phyloP scores from a whole-genome alignment of 768 basidiomycete species.

The Mycena pura region DNA sequence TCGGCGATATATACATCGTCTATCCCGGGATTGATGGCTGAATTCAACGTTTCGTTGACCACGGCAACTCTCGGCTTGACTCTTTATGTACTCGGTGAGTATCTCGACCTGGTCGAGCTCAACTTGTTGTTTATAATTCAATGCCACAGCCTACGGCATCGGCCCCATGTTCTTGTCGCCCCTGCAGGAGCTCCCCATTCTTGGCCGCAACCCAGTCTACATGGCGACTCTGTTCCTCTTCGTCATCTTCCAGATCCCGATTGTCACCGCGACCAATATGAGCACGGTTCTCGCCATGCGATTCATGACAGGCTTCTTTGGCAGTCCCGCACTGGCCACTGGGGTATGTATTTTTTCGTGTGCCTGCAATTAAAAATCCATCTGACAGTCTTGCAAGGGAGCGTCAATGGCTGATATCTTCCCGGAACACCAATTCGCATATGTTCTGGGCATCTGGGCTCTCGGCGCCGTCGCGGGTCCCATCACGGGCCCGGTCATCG shows the following conservation, averaged over 20 bases:
- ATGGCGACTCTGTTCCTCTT: conserved; percentile 38
- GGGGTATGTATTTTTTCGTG: conserved; percentile 26
- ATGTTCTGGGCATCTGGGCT: conserved; percentile 6
- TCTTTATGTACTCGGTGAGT: conserved; percentile 34
- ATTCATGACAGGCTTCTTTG: conserved; percentile 41
- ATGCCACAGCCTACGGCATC: conserved; percentile 19
- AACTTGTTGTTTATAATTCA: not conserved
- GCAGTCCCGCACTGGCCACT: conserved; percentile 40
- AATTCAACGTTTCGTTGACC: conserved; percentile 35
- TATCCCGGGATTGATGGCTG: conserved; percentile 26
- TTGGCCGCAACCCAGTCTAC: conserved; percentile 41
- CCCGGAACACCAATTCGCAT: conserved; percentile 1
- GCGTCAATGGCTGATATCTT: conserved; percentile 5
- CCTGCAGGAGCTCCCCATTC: conserved; percentile 37
- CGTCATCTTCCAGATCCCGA: conserved; percentile 41
- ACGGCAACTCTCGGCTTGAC: conserved; percentile 36
- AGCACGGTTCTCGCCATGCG: conserved; percentile 38
- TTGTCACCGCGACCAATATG: conserved; percentile 36
- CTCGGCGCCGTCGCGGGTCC: conserved; percentile 25
- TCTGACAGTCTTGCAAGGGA: too few relatives aligned
- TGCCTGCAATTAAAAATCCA: too few relatives aligned
- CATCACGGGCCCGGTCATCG: too few relatives aligned
- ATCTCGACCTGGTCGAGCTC: not conserved
- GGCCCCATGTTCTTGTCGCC: conserved; percentile 38
- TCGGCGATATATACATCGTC: conserved; percentile 42